Percentiles rank a stretch among this genome's conserved stretches.
phyloP scores from a whole-genome alignment of 2,329 filamentous ascomycete genomes.

The Verticillium zaregamsianum region DNA sequence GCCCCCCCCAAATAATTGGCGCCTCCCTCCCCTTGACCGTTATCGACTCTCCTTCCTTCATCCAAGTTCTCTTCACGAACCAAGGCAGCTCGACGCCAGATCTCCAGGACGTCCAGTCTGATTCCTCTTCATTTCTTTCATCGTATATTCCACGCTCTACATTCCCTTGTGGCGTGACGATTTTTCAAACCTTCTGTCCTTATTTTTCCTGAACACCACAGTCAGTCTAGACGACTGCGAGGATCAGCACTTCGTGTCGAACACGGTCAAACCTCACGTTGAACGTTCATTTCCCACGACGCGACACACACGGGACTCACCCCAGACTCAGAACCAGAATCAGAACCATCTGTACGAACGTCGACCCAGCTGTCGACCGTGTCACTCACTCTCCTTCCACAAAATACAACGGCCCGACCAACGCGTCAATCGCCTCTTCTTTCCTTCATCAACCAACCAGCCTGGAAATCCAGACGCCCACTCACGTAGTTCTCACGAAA shows the following conservation, averaged over 20 bases:
- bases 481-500: neutral
- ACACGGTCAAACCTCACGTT: conserved; percentile 7
- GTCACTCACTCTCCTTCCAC: conserved; percentile 11
- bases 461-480: neutral
- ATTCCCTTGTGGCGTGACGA: neutral
- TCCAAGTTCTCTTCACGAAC: neutral
- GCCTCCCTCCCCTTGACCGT: conserved; percentile 19
- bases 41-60: conserved; percentile 13
- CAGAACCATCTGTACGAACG: neutral
- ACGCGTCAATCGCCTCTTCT: neutral
- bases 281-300: conserved; percentile 9
- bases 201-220: neutral
- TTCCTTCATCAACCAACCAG: neutral
- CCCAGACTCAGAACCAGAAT: conserved; percentile 1
- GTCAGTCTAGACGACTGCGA: neutral
- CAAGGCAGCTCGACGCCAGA: neutral
- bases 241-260: neutral
- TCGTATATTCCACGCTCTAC: conserved; percentile 5
- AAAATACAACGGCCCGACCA: neutral
- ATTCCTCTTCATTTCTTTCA: conserved; percentile 3
- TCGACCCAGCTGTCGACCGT: neutral
- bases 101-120: neutral
- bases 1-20: conserved; percentile 6
- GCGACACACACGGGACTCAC: conserved; percentile 5
- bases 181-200: neutral